Base-by-base conservation (phyloP, 345 rosid species). In the Lepidium africanum region DNA sequence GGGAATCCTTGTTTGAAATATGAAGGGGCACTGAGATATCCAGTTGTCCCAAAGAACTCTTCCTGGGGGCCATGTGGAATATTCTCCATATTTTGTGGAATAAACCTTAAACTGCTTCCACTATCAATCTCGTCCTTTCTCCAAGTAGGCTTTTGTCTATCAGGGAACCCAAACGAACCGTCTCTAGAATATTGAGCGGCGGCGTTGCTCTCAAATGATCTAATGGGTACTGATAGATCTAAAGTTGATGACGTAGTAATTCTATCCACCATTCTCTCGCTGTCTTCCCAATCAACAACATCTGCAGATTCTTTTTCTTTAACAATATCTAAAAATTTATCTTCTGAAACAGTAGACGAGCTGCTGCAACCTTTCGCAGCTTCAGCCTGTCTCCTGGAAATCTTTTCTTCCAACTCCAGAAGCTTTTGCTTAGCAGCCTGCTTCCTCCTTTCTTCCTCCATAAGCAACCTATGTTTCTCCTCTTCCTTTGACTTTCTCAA, bases 401-500 rank as follows among this genome's bases (percentile, higher is more conserved):
- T 94, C 71, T 69, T 87, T 79, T 94, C 92, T 77, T 94, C 97
- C 82, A 94, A 78, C 77, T 94, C 99, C 27, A 94, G 71, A 70
- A 94, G 96, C 80, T 91, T 94, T 61, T 87, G 93, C 77, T 87
- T 91, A 16, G 99, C 97, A 77, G 96, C 96, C 64, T 87, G 96
- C 71, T 87, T 89, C 77, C 99, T 86, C 80, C 99, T 87, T 79
- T 94, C 99, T 73, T 91, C 97, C 80, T 94, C 99, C 88, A 91
- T 75, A 63, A 79, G 17, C 55, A 87, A 72, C 82, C 84, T 86
- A 15, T 49, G 81, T 67, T 82, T 94, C 82, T 91, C 99, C 80
- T 94, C 99, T 77, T 94, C 99, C 73, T 92, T 91, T 38, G 84
- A 88, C 74, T 85, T 81, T 70, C 96, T 86, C 78, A 80, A 85